Evolutionary conservation across 2,329 filamentous ascomycete genomes (phyloP), one percentile per base, ranked within the genome.

Genomic region (Aspergillus aculeatus): DNA sequence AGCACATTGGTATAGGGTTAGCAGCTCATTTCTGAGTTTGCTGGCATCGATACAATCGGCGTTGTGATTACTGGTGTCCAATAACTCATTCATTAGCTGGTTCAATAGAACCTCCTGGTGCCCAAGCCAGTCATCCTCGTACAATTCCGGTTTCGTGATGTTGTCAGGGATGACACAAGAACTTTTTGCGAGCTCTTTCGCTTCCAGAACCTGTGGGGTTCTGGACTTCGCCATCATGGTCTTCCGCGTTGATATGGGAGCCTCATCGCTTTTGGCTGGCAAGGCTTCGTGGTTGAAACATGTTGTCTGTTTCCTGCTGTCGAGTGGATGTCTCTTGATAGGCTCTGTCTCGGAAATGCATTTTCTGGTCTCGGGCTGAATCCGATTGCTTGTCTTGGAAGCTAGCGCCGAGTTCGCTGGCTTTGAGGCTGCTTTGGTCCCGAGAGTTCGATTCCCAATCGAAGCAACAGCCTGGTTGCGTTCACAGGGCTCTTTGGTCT

Each of bases 61-160:
- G 5, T 62, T 60, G 3, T 62, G 56, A 54, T 61, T 60, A 0
- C 75, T 71, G 4, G 76, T 69, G 38, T 80, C 71, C 64, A 86
- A 84, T 51, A 87, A 73, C 14, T 76, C 76, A 69, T 88, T 89
- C 50, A 85, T 70, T 6, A 88, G 75, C 67, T 87, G 85, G 0
- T 84, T 84, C 49, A 88, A 81, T 41, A 84, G 82, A 23, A 83
- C 75, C 67, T 88, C 86, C 67, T 88, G 85, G 61, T 87, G 82
- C 12, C 77, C 78, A 41, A 88, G 81, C 85, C 86, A 88, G 58
- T 82, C 78, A 50, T 87, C 84, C 66, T 88, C 85, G 68, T 87
- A 87, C 63, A 88, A 76, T 56, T 82, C 78, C n/a, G 84, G 79
- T 51, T 82, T 81, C 2, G 76, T 73, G 26, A 88, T 76, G 64